Base-by-base conservation (phyloP, 2,329 filamentous ascomycete genomes). In the Dissoconium aciculare region DNA sequence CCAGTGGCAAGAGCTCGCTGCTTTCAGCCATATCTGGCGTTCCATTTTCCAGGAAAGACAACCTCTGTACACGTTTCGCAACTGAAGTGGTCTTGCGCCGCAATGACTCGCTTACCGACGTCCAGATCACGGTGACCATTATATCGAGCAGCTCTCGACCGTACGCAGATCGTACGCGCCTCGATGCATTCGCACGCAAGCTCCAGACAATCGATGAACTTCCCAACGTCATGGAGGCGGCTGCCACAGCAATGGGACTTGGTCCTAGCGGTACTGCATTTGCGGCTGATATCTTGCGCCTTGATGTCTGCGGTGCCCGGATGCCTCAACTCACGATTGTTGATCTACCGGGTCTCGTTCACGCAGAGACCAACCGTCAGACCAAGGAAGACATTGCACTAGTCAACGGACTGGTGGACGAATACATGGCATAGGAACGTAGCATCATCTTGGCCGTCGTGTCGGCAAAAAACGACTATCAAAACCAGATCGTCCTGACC, bases 1-100 rank as follows among this genome's bases (percentile, higher is more conserved):
- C 66, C 0, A 62, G 63, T 1, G 71, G 71, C 4, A 77, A 77
- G 44, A 71, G 66, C 13, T 74, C 69, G 0, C 68, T 75, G 0
- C 59, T 77, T 0, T 66, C 74, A 38, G 72, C 71, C 1, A 69
- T 78, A 26, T 69, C 70, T 0, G 59, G 64, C 5, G 63, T 78
- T 2, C 59, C 59, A 0, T 75, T 77, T 28, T 66, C 68, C 0
- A 54, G 61, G 4, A 65, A 70, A 5, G 62, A 63, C n/a, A 62
- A 54, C 11, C 31, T 68, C 1, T 74, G 67, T 42, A 76, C 71
- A 0, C 57, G 66, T 0, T 47, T 50, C 30, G 42, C 45, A 3
- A 43, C 42, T 11, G 45, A 48, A 30, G 12, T 49, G 12, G 32
- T 45, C 11, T 37, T 49, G 11, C 39, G 46, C n/a, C 19, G 19